A percentile compares a stretch with the other conserved stretches of the same genome.
Evolutionary conservation across 352 stramenopile genomes (phyloP).

Genomic region (Phytophthora pistaciae): DNA sequence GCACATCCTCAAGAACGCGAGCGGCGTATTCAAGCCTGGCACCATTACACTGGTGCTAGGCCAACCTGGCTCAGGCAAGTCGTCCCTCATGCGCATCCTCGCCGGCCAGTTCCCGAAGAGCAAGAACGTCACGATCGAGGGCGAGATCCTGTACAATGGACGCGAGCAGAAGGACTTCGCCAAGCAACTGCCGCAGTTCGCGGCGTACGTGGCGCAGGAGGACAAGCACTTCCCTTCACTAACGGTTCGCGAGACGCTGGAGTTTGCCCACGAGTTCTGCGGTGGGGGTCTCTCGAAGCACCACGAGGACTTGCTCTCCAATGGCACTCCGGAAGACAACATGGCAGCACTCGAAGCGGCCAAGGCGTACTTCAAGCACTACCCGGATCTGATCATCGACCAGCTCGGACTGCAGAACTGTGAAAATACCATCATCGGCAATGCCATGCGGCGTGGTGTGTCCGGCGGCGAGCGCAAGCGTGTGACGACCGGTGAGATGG

Average conservation of each 20-base stretch:
- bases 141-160: slow-evolving; percentile 42
- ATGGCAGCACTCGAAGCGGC: slow-evolving; percentile 38
- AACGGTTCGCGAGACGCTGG: slow-evolving; percentile 45
- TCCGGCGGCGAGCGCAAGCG: slow-evolving; percentile 92
- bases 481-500: slow-evolving; percentile 91
- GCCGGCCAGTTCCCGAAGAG: slow-evolving; percentile 28
- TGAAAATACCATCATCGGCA: slow-evolving; percentile 66
- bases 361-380: slow-evolving; percentile 31
- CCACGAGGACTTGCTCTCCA: slow-evolving; percentile 52
- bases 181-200: slow-evolving; percentile 34
- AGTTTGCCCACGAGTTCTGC: slow-evolving; percentile 80
- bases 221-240: slow-evolving; percentile 38
- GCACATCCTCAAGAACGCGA: slow-evolving; percentile 39
- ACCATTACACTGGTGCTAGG: slow-evolving; percentile 46
- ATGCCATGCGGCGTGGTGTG: slow-evolving; percentile 66
- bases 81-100: slow-evolving; percentile 31
- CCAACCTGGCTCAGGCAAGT: slow-evolving; percentile 35
- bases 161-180: slow-evolving; percentile 10
- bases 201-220: slow-evolving; percentile 37
- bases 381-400: slow-evolving; percentile 49
- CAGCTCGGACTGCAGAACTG: slow-evolving; percentile 54
- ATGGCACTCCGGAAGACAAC: slow-evolving; percentile 40
- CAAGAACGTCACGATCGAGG: slow-evolving; percentile 32
- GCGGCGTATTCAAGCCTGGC: slow-evolving; percentile 33
- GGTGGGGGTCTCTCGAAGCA: slow-evolving; percentile 30